Evolutionary conservation across 441 rosid genomes (phyloP).

Genomic region (Syzygium malaccense): DNA sequence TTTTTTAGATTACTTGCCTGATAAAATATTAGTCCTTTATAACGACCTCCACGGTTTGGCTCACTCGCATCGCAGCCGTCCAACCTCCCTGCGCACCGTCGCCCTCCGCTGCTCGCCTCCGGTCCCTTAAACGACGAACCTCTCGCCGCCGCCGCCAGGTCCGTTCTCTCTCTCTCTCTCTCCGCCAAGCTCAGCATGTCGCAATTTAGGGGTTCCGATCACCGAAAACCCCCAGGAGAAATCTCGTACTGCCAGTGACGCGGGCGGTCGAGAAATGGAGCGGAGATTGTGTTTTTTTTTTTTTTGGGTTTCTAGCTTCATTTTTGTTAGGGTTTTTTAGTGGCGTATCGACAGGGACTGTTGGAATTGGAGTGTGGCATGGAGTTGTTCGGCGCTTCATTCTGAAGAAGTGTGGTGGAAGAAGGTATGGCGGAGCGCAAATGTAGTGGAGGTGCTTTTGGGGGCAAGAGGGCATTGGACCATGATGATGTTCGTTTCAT

Average conservation of each 20-base stretch:
- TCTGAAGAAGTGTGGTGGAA: not conserved
- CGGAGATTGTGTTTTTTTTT: not conserved
- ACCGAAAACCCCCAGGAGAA: not conserved
- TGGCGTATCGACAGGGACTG: not conserved
- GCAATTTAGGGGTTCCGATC: not conserved
- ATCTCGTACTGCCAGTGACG: not conserved
- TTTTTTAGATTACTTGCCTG: not conserved
- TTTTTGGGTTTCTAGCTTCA: not conserved
- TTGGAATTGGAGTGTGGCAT: not conserved
- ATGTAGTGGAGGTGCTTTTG: not conserved
- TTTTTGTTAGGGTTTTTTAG: not conserved
- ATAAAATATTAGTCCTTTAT: not conserved
- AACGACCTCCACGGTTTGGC: not conserved
- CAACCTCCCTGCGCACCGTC: not conserved
- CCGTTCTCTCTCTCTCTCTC: not conserved
- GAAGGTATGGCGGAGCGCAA: not conserved
- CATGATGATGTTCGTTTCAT: not conserved
- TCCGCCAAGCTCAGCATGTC: not conserved
- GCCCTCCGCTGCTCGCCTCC: not conserved
- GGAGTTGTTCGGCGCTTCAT: too few relatives aligned
- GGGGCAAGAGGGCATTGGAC: not conserved
- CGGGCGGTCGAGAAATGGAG: not conserved
- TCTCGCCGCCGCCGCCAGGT: not conserved
- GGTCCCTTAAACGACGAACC: too few relatives aligned
- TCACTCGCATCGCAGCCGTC: not conserved